phyloP scores from a whole-genome alignment of 1,284 basidiomycete genomes.

The Ustilago loliicola region DNA sequence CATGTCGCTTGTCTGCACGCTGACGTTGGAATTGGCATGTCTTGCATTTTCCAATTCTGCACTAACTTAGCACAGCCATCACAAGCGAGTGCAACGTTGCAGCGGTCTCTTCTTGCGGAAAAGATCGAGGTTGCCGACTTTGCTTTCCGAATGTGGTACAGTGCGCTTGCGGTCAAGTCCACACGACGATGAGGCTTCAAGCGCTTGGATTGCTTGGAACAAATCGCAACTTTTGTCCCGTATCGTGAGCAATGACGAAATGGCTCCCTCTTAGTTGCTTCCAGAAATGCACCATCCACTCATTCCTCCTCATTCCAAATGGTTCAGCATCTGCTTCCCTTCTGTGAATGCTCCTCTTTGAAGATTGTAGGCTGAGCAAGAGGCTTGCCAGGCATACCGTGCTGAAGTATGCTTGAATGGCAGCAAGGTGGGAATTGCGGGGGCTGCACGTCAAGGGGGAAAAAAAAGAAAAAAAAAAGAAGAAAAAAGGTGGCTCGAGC shows the following conservation, averaged over 20 bases:
- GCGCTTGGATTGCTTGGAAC: background rate
- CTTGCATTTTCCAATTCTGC: background rate
- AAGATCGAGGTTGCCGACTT: constrained; percentile 1
- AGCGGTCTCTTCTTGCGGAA: background rate
- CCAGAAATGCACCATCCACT: background rate
- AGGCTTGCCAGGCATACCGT: no score
- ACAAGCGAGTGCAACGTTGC: background rate
- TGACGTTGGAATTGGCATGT: constrained; percentile 35
- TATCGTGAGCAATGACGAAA: constrained; percentile 14
- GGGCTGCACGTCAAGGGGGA: background rate
- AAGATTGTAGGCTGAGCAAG: no score
- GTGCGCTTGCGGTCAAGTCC: no score
- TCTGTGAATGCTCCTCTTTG: no score
- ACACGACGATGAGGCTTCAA: background rate
- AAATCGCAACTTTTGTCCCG: constrained; percentile 2
- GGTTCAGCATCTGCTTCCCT: no score
- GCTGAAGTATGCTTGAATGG: no score
- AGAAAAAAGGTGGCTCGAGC: constrained; percentile 6
- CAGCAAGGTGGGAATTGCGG: background rate
- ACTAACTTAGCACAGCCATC: background rate
- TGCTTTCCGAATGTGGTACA: background rate
- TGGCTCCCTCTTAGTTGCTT: background rate
- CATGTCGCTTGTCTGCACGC: constrained; percentile 27
- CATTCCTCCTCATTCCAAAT: background rate
- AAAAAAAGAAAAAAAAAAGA: background rate